Evolutionary conservation across 306 rosid species (phyloP), one percentile per base, ranked within the genome.

Genomic region (Acmispon strigosus): DNA sequence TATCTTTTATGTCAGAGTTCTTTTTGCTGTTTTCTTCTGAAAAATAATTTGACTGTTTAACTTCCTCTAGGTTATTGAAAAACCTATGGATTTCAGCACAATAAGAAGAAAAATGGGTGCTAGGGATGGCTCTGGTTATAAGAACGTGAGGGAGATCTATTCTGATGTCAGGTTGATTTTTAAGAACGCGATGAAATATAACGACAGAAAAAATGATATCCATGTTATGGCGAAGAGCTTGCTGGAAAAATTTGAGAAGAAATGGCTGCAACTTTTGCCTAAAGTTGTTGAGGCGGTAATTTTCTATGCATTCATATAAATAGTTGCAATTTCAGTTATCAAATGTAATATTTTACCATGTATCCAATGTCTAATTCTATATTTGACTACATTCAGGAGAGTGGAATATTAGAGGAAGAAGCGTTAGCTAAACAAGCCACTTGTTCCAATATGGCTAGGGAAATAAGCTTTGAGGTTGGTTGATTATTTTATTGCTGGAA

Each of bases 11-110:
- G 17, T 56, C 42, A 32, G 58, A 24, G 55, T 52, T 45, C 8
- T 57, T 17, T 48, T 55, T 7, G 47, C 39, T 51, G 8, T 18
- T 47, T 24, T 17, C 7, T 70, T 44, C 16, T 68, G n/a, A 13
- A 56, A 73, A 45, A 39, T 34, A 58, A 59, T 76, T 13, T 79
- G 44, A 60, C 76, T 24, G 10, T 51, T 37, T 57, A 74, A 79
- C 20, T 52, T 27, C 6, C 32, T 65, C 41, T 81, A 92, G 97
- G 82, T 89, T 48, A 87, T 92, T 69, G 80, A 84, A 49, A 87
- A 89, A 80, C 96, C 98, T 50, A 89, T 92, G 98, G 98, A 92
- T 69, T 89, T 92, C 43, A 66, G 86, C 27, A 92, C 92, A 0
- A 86, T 92, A 17, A 82, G 80, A 84, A 82, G 82, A 61, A 88